phyloP scores from a whole-genome alignment of 2,329 filamentous ascomycete genomes.

The Botrytis sinoallii region DNA sequence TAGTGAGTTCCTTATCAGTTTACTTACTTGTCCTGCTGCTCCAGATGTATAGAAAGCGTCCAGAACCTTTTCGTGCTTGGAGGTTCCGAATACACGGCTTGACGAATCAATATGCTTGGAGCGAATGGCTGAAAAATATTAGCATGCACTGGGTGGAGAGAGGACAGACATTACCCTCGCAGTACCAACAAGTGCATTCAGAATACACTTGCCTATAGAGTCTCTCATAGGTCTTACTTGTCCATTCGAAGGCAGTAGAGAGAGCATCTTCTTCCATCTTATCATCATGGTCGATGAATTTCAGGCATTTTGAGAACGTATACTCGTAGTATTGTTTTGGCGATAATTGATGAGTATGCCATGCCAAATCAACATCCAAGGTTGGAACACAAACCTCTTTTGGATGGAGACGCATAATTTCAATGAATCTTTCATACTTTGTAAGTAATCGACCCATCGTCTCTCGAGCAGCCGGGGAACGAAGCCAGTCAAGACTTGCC shows the following conservation, averaged over 20 bases:
- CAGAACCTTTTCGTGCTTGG: slow-evolving; percentile 46
- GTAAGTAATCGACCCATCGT: slow-evolving; percentile 63
- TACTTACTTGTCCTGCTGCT: slow-evolving; percentile 40
- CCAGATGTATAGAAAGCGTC: slow-evolving; percentile 50
- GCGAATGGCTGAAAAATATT: slow-evolving; percentile 47
- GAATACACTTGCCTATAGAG: slow-evolving; percentile 65
- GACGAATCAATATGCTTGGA: slow-evolving; percentile 51
- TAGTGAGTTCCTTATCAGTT: background rate
- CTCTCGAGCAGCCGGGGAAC: slow-evolving; percentile 59
- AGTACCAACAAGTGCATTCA: slow-evolving; percentile 82
- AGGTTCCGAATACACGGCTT: slow-evolving; percentile 46
- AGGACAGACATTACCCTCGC: slow-evolving; percentile 51
- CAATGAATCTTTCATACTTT: slow-evolving; percentile 65
- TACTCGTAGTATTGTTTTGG: slow-evolving; percentile 61
- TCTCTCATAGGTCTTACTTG: slow-evolving; percentile 65
- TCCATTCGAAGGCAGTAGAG: slow-evolving; percentile 67
- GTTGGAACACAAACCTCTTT: slow-evolving; percentile 61
- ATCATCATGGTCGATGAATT: slow-evolving; percentile 79
- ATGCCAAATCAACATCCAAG: slow-evolving; percentile 70
- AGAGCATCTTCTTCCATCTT: slow-evolving; percentile 70
- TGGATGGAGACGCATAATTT: slow-evolving; percentile 52
- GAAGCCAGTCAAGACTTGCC: slow-evolving; percentile 73
- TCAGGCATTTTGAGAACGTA: slow-evolving; percentile 46
- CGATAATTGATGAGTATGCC: slow-evolving; percentile 75
- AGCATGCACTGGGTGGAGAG: background rate